phyloP scores from a whole-genome alignment of 2,329 filamentous ascomycete species.

The Alternaria brassicicola region DNA sequence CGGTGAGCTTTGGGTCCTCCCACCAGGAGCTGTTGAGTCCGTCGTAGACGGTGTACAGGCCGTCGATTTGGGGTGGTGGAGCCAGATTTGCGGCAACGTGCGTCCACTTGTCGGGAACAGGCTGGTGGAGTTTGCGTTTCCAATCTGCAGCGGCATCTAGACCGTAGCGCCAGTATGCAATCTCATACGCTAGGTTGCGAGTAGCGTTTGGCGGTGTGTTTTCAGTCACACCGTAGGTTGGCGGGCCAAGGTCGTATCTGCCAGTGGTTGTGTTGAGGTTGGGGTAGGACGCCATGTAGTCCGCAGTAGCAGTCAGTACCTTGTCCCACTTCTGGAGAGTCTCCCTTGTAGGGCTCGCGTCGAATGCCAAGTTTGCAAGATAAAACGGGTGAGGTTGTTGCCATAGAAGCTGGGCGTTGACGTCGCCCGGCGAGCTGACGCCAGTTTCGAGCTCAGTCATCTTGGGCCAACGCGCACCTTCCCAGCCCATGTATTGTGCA shows the following conservation, averaged over 20 bases:
- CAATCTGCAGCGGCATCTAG: slow-evolving; percentile 60
- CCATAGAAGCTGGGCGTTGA: slow-evolving; percentile 66
- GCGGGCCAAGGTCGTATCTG: slow-evolving; percentile 60
- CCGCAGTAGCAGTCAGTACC: slow-evolving; percentile 58
- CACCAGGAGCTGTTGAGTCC: slow-evolving; percentile 48
- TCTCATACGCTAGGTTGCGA: slow-evolving; percentile 63
- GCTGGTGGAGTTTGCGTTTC: slow-evolving; percentile 55
- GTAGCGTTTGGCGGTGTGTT: slow-evolving; percentile 64
- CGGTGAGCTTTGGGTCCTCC: slow-evolving; percentile 30
- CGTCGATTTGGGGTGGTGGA: slow-evolving; percentile 56
- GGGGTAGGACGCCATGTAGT: slow-evolving; percentile 65
- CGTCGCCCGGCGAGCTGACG: slow-evolving; percentile 62
- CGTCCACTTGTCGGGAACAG: slow-evolving; percentile 55
- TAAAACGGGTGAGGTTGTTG: slow-evolving; percentile 65
- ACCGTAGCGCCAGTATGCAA: slow-evolving; percentile 65
- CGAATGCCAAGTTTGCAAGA: slow-evolving; percentile 62
- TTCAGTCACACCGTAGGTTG: slow-evolving; percentile 58
- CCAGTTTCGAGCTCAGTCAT: slow-evolving; percentile 61
- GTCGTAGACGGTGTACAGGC: slow-evolving; percentile 61
- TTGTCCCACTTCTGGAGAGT: slow-evolving; percentile 60
- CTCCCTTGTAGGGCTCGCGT: slow-evolving; percentile 49
- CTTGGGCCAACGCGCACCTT: slow-evolving; percentile 56
- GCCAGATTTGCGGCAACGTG: slow-evolving; percentile 61
- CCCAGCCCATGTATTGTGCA: slow-evolving; percentile 46
- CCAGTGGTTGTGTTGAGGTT: slow-evolving; percentile 58